These are phyloP conservation scores for Cordyceps cicadae DNA, from an alignment of 2,329 filamentous ascomycete genomes.

Conservation along the genomic window DNA sequence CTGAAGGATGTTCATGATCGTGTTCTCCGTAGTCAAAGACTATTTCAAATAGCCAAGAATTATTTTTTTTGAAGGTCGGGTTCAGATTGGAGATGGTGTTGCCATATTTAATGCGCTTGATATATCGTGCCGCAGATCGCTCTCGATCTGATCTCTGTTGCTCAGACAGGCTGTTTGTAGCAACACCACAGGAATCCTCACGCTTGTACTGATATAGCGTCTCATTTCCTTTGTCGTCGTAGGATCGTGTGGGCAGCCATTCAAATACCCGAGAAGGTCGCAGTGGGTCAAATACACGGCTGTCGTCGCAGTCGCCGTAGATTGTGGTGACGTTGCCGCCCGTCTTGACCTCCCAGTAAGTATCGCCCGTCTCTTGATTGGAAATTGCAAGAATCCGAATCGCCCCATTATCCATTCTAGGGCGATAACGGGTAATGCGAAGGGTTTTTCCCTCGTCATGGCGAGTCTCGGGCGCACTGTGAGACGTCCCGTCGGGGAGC, in stretches of 20 bases:
- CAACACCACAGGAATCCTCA: conserved; percentile 15
- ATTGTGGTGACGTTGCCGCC: conserved; percentile 12
- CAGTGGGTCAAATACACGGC: conserved; percentile 3
- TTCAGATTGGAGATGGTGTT: conserved; percentile 11
- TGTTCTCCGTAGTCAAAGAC: conserved; percentile 30
- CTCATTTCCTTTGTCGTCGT: conserved; percentile 19
- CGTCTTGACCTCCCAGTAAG: conserved; percentile 16
- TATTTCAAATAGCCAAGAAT: conserved; percentile 24
- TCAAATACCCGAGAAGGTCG: conserved; percentile 15
- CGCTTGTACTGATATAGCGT: conserved; percentile 16
- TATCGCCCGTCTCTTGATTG: conserved; percentile 4
- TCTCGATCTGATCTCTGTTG: not conserved
- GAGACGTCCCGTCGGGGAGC: not conserved
- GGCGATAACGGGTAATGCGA: conserved; percentile 14
- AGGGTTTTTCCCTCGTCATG: not conserved
- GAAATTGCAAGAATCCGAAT: conserved; percentile 16
- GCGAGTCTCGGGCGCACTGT: not conserved
- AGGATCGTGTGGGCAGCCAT: conserved; percentile 18
- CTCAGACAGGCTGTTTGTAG: not conserved
- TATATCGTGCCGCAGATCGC: conserved; percentile 12
- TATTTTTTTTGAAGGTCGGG: not conserved
- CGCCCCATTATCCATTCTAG: conserved; percentile 14
- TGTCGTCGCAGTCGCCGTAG: conserved; percentile 13
- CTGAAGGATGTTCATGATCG: conserved; percentile 14
- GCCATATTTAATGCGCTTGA: conserved; percentile 19